Evolutionary conservation across 371 early-diverging fungal species (phyloP).

Genomic region (Funneliformis caledonium): DNA sequence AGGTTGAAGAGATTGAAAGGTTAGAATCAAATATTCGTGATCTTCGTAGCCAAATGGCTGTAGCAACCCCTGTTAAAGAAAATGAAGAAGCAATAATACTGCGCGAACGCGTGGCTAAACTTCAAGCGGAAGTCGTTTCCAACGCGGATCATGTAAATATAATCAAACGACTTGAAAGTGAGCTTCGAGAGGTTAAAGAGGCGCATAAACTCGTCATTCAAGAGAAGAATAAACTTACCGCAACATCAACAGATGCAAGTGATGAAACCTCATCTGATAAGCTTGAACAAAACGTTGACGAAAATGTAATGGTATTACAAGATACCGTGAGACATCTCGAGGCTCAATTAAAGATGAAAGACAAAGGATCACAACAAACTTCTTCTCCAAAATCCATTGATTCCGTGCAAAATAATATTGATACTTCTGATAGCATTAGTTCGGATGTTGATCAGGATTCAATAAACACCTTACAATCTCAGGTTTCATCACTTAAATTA

Average conservation of each 20-base stretch:
- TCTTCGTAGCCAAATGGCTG: slow-evolving; percentile 44
- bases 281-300: slow-evolving; percentile 31
- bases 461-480: background rate
- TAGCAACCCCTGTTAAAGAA: background rate
- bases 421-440: background rate
- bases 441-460: slow-evolving; percentile 9
- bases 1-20: slow-evolving; percentile 43
- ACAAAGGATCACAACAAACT: slow-evolving; percentile 27
- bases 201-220: background rate
- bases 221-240: background rate
- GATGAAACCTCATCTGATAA: background rate
- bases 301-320: slow-evolving; percentile 13
- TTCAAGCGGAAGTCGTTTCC: slow-evolving; percentile 20
- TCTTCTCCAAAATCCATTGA: slow-evolving; percentile 12
- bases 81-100: background rate
- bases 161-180: slow-evolving; percentile 28
- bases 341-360: slow-evolving; percentile 17
- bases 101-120: slow-evolving; percentile 17
- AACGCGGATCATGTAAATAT: slow-evolving; percentile 11
- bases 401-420: slow-evolving; percentile 17
- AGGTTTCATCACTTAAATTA: slow-evolving; percentile 13
- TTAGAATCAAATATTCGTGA: slow-evolving; percentile 44
- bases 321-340: slow-evolving; percentile 22
- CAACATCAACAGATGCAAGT: background rate
- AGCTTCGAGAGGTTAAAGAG: slow-evolving; percentile 28